Evolutionary conservation across 768 basidiomycete species (phyloP), one percentile per base, ranked within the genome.

Genomic region (Pholiota conissans): DNA sequence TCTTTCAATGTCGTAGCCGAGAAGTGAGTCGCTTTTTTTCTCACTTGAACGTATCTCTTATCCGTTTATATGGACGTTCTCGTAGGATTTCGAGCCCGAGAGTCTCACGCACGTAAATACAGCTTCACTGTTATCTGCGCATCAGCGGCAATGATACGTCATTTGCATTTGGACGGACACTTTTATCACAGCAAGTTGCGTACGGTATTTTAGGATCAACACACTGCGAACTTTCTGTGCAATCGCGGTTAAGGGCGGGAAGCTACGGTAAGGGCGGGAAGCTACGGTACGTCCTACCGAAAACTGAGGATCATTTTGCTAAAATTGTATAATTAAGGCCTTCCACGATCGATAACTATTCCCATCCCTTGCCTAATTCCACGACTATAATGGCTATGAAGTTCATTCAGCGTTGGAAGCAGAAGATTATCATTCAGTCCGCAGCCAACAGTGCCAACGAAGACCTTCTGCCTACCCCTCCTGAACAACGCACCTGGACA

Each of bases 381-480:
- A n/a, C n/a, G n/a, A n/a, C n/a, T n/a, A n/a, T 32, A 18, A 45
- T 45, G 42, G 22, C 42, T 24, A 45, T 4, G 1, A n/a, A 45
- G 22, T 45, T 60, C 10, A 11, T 52, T 28, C 54, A 46, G 29
- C 57, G 57, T 20, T 32, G 58, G 42, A 58, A 56, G 49, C 30
- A 46, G 42, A 61, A 58, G 49, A 32, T 61, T 39, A 49, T 56
- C 29, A 32, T 61, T 32, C 40, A 39, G 8, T 50, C 55, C 32
- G 49, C 53, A 5, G 54, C 42, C 29, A 47, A 51, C 22, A 54
- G 51, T 13, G 57, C 57, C 26, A 61, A 61, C 42, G 57, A 61
- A 32, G 61, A 61, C 47, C 57, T 61, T 22, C 49, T 61, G 32
- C 61, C 61, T 1, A 57, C 57, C 16, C 57, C 57, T n/a, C 49